These are phyloP conservation scores for Cyberlindnera samutprakarnensis DNA, from an alignment of 805 yeast species.

Conservation along the genomic window DNA sequence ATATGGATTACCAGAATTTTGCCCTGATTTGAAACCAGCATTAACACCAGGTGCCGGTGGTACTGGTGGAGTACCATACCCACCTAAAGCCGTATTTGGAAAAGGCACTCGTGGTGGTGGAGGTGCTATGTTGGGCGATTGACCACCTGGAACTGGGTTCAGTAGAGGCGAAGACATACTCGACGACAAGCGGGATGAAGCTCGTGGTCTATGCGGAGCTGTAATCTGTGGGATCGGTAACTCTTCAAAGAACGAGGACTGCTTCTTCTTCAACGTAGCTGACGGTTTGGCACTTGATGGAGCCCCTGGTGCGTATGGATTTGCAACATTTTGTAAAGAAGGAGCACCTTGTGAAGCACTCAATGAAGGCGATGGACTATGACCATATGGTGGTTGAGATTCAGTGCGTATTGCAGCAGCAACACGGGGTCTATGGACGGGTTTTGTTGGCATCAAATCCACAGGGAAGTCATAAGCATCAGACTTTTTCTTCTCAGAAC, in stretches of 20 bases:
- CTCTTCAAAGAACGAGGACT: slow-evolving; percentile 48
- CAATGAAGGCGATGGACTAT: neutral
- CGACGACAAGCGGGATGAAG: neutral
- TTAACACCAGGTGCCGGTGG: too few relatives aligned
- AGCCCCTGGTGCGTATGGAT: neutral
- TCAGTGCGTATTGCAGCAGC: neutral
- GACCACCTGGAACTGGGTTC: too few relatives aligned
- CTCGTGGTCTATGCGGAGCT: slow-evolving; percentile 1
- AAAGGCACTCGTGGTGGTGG: too few relatives aligned
- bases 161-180: slow-evolving; percentile 1
- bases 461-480: slow-evolving; percentile 75
- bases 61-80: too few relatives aligned
- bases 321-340: neutral
- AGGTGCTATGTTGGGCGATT: too few relatives aligned
- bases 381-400: neutral
- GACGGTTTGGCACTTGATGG: neutral
- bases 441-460: slow-evolving; percentile 36
- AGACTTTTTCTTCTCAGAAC: slow-evolving; percentile 49
- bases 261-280: slow-evolving; percentile 24
- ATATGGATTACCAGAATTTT: neutral
- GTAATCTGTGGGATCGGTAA: slow-evolving; percentile 35
- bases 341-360: neutral
- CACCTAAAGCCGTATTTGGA: too few relatives aligned
- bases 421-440: neutral
- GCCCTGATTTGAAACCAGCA: neutral